Evolutionary conservation across 148 eudicot genomes (phyloP), one percentile per base, ranked within the genome.

Genomic region (Nyssa sinensis): DNA sequence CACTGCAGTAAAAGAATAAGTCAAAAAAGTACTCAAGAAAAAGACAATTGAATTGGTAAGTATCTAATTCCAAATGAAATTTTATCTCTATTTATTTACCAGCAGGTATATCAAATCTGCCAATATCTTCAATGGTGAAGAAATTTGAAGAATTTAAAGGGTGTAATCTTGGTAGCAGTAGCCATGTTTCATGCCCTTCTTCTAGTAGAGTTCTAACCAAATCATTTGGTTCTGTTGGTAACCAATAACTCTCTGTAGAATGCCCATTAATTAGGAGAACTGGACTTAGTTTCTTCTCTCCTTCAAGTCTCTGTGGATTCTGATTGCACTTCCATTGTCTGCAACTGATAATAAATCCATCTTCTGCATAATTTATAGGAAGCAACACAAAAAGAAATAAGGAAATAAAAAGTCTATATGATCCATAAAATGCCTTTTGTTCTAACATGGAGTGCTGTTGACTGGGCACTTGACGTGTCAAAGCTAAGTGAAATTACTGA

Each of bases 221-320:
- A 64, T 82, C 85, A 55, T 75, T 75, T 72, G 66, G 74, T 70
- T 82, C 85, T 23, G 85, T 82, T 30, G 85, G 85, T 34, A 82
- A 65, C 34, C 70, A 82, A 49, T 75, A 82, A 66, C 75, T 71
- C 74, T 82, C 85, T 4, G 82, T 75, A 17, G 82, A 5, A 41
- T 82, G 70, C 24, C 85, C 85, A 58, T 82, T 82, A 30, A 82
- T 67, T 25, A 82, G 80, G 1, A 82, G 80, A 35, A 82, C 67
- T 3, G 80, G 85, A 49, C 35, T 55, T 32, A 17, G 32, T 17
- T 33, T 62, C 55, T 41, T 61, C 66, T 70, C 53, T 39, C 65
- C 63, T 27, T 74, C 35, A 16, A 27, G 61, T 39, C 35, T 24
- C 27, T 16, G 1, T 49, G 34, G 33, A 63, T 53, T 62, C n/a